Evolutionary conservation across 1,284 basidiomycete genomes (phyloP).

Genomic region (Meira miltonrushii): DNA sequence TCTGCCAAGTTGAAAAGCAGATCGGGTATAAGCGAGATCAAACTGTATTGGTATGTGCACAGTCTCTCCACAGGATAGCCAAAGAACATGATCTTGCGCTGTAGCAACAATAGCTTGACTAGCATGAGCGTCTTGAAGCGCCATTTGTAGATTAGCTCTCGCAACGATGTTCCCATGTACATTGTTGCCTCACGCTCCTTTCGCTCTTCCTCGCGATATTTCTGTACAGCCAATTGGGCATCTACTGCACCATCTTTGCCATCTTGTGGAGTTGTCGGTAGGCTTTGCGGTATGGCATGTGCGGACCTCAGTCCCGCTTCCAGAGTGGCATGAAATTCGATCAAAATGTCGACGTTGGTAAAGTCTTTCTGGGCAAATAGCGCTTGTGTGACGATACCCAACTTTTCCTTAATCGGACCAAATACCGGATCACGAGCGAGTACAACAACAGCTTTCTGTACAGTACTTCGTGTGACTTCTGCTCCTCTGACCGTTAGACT

Average conservation of each 20-base stretch:
- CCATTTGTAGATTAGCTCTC: slow-evolving; percentile 89
- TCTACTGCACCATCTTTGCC: slow-evolving; percentile 6
- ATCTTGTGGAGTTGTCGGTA: neutral
- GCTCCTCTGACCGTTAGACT: slow-evolving; percentile 73
- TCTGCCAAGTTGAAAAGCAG: slow-evolving; percentile 83
- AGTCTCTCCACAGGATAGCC: slow-evolving; percentile 93
- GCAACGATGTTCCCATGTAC: slow-evolving; percentile 86
- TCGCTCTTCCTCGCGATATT: neutral
- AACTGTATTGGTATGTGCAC: slow-evolving; percentile 94
- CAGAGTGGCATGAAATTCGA: slow-evolving; percentile 50
- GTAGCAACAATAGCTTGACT: slow-evolving; percentile 89
- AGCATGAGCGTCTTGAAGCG: slow-evolving; percentile 85
- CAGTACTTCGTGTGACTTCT: slow-evolving; percentile 89
- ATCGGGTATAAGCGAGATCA: slow-evolving; percentile 61
- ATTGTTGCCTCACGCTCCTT: slow-evolving; percentile 53
- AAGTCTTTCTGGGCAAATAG: slow-evolving; percentile 51
- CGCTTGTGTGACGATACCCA: slow-evolving; percentile 80
- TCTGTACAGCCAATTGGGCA: neutral
- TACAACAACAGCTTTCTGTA: slow-evolving; percentile 96
- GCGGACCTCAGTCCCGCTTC: slow-evolving; percentile 42
- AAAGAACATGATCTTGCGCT: slow-evolving; percentile 92
- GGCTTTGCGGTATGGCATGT: slow-evolving; percentile 14
- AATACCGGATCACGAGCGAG: slow-evolving; percentile 62
- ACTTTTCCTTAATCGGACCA: slow-evolving; percentile 65
- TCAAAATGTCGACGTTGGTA: slow-evolving; percentile 43